These are phyloP conservation scores for Chlamydomonas sp. DNA, from an alignment of 139 green algal species.

Conservation along the genomic window DNA sequence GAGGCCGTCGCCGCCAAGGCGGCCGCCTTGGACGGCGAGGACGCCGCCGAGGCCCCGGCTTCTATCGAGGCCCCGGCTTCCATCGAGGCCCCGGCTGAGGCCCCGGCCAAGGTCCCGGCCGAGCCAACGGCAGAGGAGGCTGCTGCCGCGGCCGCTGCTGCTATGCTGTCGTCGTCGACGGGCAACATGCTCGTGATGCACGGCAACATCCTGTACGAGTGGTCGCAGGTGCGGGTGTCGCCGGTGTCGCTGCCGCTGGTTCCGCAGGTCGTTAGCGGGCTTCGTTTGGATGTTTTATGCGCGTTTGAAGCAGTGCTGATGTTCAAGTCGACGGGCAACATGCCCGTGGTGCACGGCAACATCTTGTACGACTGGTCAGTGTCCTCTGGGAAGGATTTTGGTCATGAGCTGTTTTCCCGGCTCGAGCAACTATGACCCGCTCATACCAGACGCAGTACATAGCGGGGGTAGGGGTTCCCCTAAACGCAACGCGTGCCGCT, in stretches of 20 bases:
- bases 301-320: not conserved
- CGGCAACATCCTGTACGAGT: slow-evolving; percentile 75
- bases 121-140: too few relatives aligned
- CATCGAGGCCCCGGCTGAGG: slow-evolving; percentile 16
- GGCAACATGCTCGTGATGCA: slow-evolving; percentile 30
- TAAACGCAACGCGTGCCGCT: too few relatives aligned
- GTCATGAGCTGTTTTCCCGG: too few relatives aligned
- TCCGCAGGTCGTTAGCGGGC: not conserved
- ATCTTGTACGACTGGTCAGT: too few relatives aligned
- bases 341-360: not conserved
- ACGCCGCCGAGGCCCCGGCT: not conserved
- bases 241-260: not conserved
- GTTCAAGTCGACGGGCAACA: not conserved
- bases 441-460: too few relatives aligned
- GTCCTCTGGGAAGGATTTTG: too few relatives aligned
- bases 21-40: not conserved
- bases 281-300: not conserved
- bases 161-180: too few relatives aligned
- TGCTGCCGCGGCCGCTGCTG: too few relatives aligned
- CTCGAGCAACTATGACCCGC: too few relatives aligned
- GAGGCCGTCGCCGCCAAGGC: slow-evolving; percentile 4
- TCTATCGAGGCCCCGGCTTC: too few relatives aligned
- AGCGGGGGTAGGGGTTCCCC: too few relatives aligned
- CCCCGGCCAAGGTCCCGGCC: slow-evolving; percentile 20
- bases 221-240: slow-evolving; percentile 44